Evolutionary conservation across 805 yeast genomes (phyloP).

Genomic region (Blastobotrys peoriensis): DNA sequence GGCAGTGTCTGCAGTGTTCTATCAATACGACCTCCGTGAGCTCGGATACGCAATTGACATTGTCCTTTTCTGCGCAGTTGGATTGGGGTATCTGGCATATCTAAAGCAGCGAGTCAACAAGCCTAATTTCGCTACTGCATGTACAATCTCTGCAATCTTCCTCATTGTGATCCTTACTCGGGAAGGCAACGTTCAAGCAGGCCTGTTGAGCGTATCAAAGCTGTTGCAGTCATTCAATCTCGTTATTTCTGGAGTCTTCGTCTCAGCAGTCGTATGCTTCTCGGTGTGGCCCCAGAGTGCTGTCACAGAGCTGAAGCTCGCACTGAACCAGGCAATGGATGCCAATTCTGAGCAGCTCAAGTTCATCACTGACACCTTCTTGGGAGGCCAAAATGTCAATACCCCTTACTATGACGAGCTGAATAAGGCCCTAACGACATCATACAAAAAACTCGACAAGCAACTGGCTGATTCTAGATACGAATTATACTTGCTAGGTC

Average conservation of each 20-base stretch:
- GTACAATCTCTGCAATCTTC: conserved; percentile 68
- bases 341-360: conserved; percentile 46
- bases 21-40: conserved; percentile 40
- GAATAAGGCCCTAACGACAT: conserved; percentile 36
- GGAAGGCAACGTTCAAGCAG: conserved; percentile 62
- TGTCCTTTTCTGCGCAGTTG: conserved; percentile 40
- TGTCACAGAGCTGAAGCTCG: conserved; percentile 36
- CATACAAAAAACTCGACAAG: conserved; percentile 35
- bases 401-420: conserved; percentile 28
- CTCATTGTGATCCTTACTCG: conserved; percentile 65
- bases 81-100: conserved; percentile 62
- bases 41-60: conserved; percentile 51
- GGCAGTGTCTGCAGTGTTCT: conserved; percentile 42
- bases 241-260: conserved; percentile 53
- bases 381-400: conserved; percentile 41
- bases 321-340: conserved; percentile 47
- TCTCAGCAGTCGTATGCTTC: conserved; percentile 57
- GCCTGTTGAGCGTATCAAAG: conserved; percentile 49
- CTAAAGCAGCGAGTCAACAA: conserved; percentile 61
- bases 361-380: conserved; percentile 43
- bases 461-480: conserved; percentile 53
- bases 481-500: conserved; percentile 52
- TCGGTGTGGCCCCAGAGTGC: conserved; percentile 62
- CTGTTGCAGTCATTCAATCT: conserved; percentile 50
- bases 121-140: conserved; percentile 73